phyloP scores from a whole-genome alignment of 2,329 filamentous ascomycete genomes.

The Ceratocystis albifundus region DNA sequence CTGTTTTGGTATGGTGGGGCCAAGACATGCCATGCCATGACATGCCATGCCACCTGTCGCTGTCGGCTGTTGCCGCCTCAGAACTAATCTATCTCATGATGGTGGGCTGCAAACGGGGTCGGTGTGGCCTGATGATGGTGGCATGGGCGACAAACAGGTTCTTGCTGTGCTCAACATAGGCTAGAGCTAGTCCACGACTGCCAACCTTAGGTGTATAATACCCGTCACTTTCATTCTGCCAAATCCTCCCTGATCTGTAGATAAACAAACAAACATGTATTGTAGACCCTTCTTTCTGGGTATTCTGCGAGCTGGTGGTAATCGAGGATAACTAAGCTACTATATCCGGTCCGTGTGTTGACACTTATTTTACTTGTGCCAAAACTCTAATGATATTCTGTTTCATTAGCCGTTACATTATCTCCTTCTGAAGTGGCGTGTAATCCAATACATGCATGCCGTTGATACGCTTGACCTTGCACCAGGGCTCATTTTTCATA shows the following conservation, averaged over 20 bases:
- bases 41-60: constrained; percentile 1
- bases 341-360: not conserved
- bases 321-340: too few species aligned
- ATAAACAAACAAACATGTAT: too few species aligned
- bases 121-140: not conserved
- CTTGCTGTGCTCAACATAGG: too few species aligned
- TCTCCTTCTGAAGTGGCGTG: constrained; percentile 15
- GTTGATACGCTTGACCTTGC: constrained; percentile 19
- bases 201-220: too few species aligned
- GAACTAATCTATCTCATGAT: not conserved
- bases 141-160: too few species aligned
- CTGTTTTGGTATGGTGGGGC: not conserved
- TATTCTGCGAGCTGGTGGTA: too few species aligned
- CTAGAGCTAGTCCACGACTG: too few species aligned
- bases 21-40: too few species aligned
- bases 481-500: constrained; percentile 21
- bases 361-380: not conserved
- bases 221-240: too few species aligned
- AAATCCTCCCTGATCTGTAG: too few species aligned
- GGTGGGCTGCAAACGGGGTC: not conserved
- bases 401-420: constrained; percentile 1
- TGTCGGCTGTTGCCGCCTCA: not conserved
- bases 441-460: constrained; percentile 22
- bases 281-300: too few species aligned
- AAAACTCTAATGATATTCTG: not conserved